Conservation (phyloP, 805 yeast genomes). For the Candida patagonica region DNA sequence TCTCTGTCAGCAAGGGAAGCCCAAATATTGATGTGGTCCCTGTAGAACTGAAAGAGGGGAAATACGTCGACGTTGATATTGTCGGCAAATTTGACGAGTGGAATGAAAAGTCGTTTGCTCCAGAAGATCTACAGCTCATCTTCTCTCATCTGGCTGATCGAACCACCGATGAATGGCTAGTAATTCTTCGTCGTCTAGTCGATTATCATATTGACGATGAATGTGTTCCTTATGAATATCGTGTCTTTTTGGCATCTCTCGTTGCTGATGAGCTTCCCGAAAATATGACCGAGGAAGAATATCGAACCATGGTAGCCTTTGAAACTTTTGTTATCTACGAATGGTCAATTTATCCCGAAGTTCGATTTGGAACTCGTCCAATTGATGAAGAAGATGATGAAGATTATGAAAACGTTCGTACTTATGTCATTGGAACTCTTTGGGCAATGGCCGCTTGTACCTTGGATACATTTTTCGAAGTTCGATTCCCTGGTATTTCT, state of each 20-base stretch:
- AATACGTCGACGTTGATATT: too few relatives aligned
- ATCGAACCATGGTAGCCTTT: slow-evolving; percentile 25
- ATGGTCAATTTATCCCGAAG: slow-evolving; percentile 50
- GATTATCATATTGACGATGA: slow-evolving; percentile 40
- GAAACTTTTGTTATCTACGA: slow-evolving; percentile 33
- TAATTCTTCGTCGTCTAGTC: slow-evolving; percentile 33
- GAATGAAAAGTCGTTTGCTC: too few relatives aligned
- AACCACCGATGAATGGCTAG: slow-evolving; percentile 35
- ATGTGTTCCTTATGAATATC: slow-evolving; percentile 33
- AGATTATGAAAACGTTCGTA: slow-evolving; percentile 44
- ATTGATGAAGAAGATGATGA: slow-evolving; percentile 45
- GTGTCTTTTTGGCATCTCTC: slow-evolving; percentile 20
- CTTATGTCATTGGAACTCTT: slow-evolving; percentile 27
- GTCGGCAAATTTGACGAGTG: too few relatives aligned
- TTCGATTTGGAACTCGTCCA: slow-evolving; percentile 44
- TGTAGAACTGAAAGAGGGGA: neutral
- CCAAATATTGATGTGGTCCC: too few relatives aligned
- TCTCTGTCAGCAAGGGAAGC: too few relatives aligned
- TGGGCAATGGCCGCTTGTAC: slow-evolving; percentile 47
- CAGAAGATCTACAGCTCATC: too few relatives aligned
- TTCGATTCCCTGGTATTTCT: slow-evolving; percentile 42
- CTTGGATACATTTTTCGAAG: slow-evolving; percentile 48
- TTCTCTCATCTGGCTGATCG: too few relatives aligned
- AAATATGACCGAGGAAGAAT: slow-evolving; percentile 12
- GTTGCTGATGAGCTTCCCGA: too few relatives aligned